A percentile compares a stretch with the other conserved stretches of the same genome.
phyloP scores from a whole-genome alignment of 345 rosid genomes.

The Populus deltoides region DNA sequence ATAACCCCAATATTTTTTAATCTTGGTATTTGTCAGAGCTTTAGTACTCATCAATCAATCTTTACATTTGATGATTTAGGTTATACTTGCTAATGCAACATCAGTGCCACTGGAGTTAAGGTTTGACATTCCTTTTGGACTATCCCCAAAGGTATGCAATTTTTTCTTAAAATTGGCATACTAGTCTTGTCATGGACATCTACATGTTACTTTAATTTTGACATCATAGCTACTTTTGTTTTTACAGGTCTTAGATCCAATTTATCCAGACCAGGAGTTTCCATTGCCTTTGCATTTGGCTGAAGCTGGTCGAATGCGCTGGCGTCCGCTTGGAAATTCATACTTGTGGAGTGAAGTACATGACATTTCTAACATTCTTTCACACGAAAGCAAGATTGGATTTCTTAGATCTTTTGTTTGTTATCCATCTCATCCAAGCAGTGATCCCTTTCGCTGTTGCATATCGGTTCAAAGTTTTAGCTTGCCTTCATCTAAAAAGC shows the following conservation, averaged over 20 bases:
- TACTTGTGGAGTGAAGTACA: slow-evolving; percentile 94
- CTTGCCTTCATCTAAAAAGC: slow-evolving; percentile 47
- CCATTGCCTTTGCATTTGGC: slow-evolving; percentile 93
- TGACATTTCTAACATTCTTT: slow-evolving; percentile 64
- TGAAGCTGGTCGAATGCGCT: slow-evolving; percentile 82
- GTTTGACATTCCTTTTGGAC: slow-evolving; percentile 92
- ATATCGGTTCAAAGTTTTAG: slow-evolving; percentile 56
- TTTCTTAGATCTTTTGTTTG: slow-evolving; percentile 81
- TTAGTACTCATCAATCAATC: slow-evolving; percentile 18
- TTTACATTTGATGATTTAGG: slow-evolving; percentile 47
- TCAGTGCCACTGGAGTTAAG: slow-evolving; percentile 79
- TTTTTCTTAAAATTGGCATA: not conserved
- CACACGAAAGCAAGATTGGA: slow-evolving; percentile 74
- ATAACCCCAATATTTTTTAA: not conserved
- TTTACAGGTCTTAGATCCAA: slow-evolving; percentile 78
- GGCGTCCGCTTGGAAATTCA: slow-evolving; percentile 82
- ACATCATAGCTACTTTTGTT: slow-evolving; percentile 10
- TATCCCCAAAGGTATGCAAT: slow-evolving; percentile 77
- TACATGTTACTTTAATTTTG: not conserved
- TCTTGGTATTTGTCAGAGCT: not conserved
- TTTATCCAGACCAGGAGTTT: slow-evolving; percentile 83
- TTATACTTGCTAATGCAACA: slow-evolving; percentile 69
- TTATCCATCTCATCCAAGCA: slow-evolving; percentile 88
- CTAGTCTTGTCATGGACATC: slow-evolving; percentile 5
- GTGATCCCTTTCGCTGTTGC: slow-evolving; percentile 87